phyloP scores from a whole-genome alignment of 345 rosid species.

The Hibiscus mutabilis region DNA sequence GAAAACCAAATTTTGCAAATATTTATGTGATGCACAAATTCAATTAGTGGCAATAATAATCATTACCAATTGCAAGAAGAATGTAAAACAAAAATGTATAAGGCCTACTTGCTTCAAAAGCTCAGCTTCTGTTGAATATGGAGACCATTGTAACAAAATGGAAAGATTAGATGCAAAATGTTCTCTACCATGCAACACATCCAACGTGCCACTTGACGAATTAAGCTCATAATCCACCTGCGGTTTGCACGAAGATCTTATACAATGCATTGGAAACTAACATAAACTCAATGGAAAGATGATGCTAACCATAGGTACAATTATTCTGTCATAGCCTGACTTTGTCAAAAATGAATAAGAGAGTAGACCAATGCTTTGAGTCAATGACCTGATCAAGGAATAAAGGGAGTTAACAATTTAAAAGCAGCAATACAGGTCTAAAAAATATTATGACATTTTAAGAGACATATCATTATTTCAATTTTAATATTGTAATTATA shows the following conservation, averaged over 20 bases:
- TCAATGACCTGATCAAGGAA: slow-evolving; percentile 37
- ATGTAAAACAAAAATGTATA: background rate
- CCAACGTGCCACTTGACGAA: slow-evolving; percentile 29
- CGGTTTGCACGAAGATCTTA: slow-evolving; percentile 13
- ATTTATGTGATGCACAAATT: no score
- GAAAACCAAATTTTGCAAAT: background rate
- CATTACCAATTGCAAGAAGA: background rate
- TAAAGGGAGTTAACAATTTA: background rate
- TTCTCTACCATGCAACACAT: slow-evolving; percentile 43
- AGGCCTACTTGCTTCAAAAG: slow-evolving; percentile 79
- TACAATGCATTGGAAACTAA: slow-evolving; percentile 1
- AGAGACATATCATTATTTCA: no score
- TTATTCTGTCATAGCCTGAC: slow-evolving; percentile 75
- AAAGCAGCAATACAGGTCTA: background rate
- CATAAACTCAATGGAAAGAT: background rate
- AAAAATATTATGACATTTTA: background rate
- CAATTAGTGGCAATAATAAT: background rate
- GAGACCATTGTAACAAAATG: slow-evolving; percentile 78
- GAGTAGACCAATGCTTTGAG: slow-evolving; percentile 83
- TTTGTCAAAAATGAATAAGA: slow-evolving; percentile 77
- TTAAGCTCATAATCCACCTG: slow-evolving; percentile 79
- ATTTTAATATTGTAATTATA: no score
- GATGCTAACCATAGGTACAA: slow-evolving; percentile 87
- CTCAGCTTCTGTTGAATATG: slow-evolving; percentile 73
- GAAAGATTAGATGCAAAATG: slow-evolving; percentile 61